Evolutionary conservation across 352 stramenopile species (phyloP), one percentile per base, ranked within the genome.

Genomic region (Pythium brachiatum): DNA sequence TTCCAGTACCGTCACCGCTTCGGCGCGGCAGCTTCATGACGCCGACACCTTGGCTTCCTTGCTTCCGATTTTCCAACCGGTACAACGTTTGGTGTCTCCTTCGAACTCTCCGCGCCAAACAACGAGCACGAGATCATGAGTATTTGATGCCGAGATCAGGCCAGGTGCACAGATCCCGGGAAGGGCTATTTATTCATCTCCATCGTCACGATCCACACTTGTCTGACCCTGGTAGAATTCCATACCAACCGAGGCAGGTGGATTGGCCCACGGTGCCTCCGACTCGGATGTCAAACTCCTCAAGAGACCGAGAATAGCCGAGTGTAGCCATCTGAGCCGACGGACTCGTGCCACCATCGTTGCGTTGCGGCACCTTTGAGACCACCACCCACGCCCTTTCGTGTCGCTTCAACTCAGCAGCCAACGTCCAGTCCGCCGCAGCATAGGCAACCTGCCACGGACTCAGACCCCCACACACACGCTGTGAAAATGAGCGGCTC

Each of bases 401-500:
- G 50, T 50, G 20, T 15, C 27, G n/a, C 41, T 48, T 48, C 41
- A 48, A 48, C 41, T 48, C n/a, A 48, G 41, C n/a, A 26, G 41
- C n/a, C 9, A 4, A 21, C 36, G n/a, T 18, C 4, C 0, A 36
- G n/a, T n/a, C n/a, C n/a, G n/a, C 31, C 31, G 31, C 36, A 21
- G 0, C 8, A 18, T 7, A 2, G 15, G 6, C 41, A 48, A 11
- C 12, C 41, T 26, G 6, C 4, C 5, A 27, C 41, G 41, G 41
- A 48, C 41, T 62, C 44, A 32, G 55, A 62, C 32, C 43, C 15
- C 25, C 23, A 36, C 8, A 8, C 18, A 2, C 15, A 3, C 27
- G 58, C 7, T 21, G 68, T 66, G 52, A 73, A 31, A 41, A 64
- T 60, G 51, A 27, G 68, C 4, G 66, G 55, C 32, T 73, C 66